Conservation (phyloP, 139 green algal species). For the Coelastrella sp. region DNA sequence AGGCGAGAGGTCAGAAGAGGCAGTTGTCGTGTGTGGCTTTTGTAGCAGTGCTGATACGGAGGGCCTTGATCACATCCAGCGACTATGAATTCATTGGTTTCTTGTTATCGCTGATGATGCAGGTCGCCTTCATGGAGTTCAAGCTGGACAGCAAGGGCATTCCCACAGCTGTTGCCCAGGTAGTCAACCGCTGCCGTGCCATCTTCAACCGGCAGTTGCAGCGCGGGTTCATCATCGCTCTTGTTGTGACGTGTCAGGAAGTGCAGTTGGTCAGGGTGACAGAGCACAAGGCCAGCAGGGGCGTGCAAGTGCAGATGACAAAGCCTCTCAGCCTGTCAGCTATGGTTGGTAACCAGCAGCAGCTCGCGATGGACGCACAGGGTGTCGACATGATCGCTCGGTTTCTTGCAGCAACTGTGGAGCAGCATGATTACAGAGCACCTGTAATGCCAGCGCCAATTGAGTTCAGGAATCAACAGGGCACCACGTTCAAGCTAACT, state of each 20-base stretch:
- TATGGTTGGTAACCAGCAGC: background rate
- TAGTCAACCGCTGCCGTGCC: background rate
- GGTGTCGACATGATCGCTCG: background rate
- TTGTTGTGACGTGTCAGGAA: background rate
- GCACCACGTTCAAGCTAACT: background rate
- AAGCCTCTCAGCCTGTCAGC: background rate
- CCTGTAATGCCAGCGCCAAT: background rate
- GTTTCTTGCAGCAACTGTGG: background rate
- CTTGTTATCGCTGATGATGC: background rate
- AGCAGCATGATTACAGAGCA: background rate
- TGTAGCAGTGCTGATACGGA: background rate
- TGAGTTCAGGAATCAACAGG: background rate
- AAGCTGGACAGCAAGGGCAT: background rate
- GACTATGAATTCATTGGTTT: background rate
- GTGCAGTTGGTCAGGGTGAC: background rate
- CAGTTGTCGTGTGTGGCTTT: background rate
- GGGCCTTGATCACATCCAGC: background rate
- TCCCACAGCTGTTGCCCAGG: background rate
- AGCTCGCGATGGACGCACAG: background rate
- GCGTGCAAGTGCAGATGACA: background rate
- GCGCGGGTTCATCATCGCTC: background rate
- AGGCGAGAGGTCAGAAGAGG: background rate
- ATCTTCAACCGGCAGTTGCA: background rate
- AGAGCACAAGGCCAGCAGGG: background rate
- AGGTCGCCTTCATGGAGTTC: background rate